These are phyloP conservation scores for Metarhizium robertsii DNA, from an alignment of 2,329 filamentous ascomycete species.

Conservation along the genomic window DNA sequence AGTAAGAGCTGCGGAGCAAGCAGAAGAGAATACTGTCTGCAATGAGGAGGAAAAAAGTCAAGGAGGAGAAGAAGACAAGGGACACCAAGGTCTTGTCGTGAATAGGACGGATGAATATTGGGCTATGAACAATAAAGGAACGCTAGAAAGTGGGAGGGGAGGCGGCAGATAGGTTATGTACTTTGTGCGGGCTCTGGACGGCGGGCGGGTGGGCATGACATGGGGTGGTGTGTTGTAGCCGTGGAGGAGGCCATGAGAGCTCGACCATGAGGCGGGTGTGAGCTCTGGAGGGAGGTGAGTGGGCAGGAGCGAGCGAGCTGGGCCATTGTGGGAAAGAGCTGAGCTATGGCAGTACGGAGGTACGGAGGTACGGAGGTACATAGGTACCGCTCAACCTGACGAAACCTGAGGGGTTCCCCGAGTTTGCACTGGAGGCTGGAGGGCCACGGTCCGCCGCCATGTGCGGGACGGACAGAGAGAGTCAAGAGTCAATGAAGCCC, in stretches of 20 bases:
- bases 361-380: neutral
- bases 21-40: neutral
- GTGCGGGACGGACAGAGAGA: neutral
- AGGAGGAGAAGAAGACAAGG: neutral
- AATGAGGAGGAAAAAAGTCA: neutral
- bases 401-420: neutral
- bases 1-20: neutral
- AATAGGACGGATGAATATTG: neutral
- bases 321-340: too few species aligned
- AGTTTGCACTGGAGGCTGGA: neutral
- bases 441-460: conserved; percentile 4
- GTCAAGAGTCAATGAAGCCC: neutral
- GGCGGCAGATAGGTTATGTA: conserved; percentile 7
- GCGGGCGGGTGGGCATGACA: neutral
- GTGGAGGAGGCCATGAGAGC: neutral
- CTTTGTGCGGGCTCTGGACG: conserved; percentile 2
- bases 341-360: too few species aligned
- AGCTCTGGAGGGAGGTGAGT: too few species aligned
- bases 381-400: neutral
- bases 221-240: neutral
- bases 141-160: neutral
- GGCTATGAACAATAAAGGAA: neutral
- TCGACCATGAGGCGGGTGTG: neutral
- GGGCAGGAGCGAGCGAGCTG: too few species aligned
- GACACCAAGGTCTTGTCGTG: neutral